Evolutionary conservation across 106 monocot species (phyloP), one percentile per base, ranked within the genome.

Genomic region (Posidonia australis): DNA sequence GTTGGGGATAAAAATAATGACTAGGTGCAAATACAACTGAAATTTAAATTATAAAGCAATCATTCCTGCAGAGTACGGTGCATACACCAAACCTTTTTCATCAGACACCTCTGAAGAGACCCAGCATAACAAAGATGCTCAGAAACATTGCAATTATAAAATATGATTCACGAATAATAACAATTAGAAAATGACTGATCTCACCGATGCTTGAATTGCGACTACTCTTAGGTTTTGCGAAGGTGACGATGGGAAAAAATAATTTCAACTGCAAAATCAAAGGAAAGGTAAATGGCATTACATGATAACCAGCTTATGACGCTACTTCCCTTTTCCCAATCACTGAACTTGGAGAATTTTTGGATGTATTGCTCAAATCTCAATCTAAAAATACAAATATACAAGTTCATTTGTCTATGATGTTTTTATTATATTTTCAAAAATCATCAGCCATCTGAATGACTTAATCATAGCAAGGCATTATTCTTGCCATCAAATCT

Each of bases 181-280:
- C 25, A 58, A 58, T 28, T 27, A 24, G 17, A 36, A 20, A 52
- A 30, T 5, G 32, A 3, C 17, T 29, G 10, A 2, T 41, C 82
- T 81, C 41, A 93, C 92, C 92, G 44, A 93, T 93, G 66, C 88
- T 88, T 70, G 88, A 93, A 72, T 93, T 93, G 56, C 93, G 88
- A 67, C 92, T 93, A 62, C 92, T 88, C 61, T 83, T 93, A 32
- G 92, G 88, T 72, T 93, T 88, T 67, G 88, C 92, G 75, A 93
- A 88, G 13, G 92, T 93, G 61, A 93, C 92, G 72, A 80, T 71
- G 24, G 82, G 67, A 54, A 93, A 93, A 70, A 93, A 93, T 65
- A 93, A 64, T 56, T 93, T 93, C 51, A 93, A 64, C 92, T 93
- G 88, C 70, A 76, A 52, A 58, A 42, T 20, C 27, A 61, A 21